A percentile compares a stretch with the other conserved stretches of the same genome.
Evolutionary conservation across 768 basidiomycete genomes (phyloP).

Genomic region (Boletus edulis): DNA sequence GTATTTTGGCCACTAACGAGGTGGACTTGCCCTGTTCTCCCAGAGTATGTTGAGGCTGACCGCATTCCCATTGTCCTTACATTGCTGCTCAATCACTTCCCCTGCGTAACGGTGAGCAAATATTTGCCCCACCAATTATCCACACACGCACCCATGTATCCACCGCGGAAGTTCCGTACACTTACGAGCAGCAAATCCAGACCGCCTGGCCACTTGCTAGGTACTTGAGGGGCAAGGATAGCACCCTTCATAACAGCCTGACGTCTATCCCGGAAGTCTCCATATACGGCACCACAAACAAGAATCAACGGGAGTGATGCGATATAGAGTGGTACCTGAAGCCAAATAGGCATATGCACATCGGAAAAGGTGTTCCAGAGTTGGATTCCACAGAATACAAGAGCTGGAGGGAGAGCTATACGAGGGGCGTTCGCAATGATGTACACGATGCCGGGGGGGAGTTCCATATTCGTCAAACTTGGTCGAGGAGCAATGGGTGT

Average conservation of each 20-base stretch:
- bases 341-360: conserved; percentile 14
- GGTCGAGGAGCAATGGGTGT: background rate
- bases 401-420: conserved; percentile 15
- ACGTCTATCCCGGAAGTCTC: conserved; percentile 11
- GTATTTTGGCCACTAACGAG: background rate
- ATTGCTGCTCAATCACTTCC: conserved; percentile 23
- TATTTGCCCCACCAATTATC: background rate
- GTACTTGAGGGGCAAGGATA: conserved; percentile 32
- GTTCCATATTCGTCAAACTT: conserved; percentile 19
- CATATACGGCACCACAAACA: conserved; percentile 9
- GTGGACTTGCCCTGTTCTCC: conserved; percentile 34
- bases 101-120: conserved; percentile 19
- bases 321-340: conserved; percentile 13
- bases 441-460: conserved; percentile 35
- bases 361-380: conserved; percentile 8
- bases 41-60: conserved; percentile 36
- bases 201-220: conserved; percentile 36
- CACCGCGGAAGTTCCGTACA: conserved; percentile 23
- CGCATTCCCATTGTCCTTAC: conserved; percentile 30
- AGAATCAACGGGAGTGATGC: conserved; percentile 26
- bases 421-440: conserved; percentile 26
- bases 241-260: conserved; percentile 25
- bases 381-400: conserved; percentile 14
- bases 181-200: conserved; percentile 30
- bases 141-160: conserved; percentile 29